Base-by-base conservation (phyloP, 176 grass and related monocot species). In the Saccharum officinarum region DNA sequence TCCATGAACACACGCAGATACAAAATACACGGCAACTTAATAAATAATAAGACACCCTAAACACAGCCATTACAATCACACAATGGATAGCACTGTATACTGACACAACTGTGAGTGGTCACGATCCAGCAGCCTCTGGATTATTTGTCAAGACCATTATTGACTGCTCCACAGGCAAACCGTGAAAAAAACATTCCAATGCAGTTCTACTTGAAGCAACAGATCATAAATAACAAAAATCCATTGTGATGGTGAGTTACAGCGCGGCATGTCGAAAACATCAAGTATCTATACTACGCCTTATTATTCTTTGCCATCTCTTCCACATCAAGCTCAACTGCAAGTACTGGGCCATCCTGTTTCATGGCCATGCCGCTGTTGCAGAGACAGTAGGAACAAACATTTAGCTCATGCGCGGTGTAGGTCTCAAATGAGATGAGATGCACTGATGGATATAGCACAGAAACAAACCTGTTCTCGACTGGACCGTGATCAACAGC, bases 301-400 rank as follows among this genome's bases (percentile, higher is more conserved):
- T 99, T 96, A 52, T 84, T 87, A 50, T 81, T 92, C 84, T 96
- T 99, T 38, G 76, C 91, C 93, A 99, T 96, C 78, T 96, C 92
- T 73, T 96, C 92, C 45, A 99, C 93, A 46, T 99, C 93, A 40
- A 99, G 88, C 91, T 99, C 97, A 10, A 96, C 92, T 42, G 93
- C 92, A 75, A 99, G 75, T 78, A 96, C 84, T 23, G 92, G 83
- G 77, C 75, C 87, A 71, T 99, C 97, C 79, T 91, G 88, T 45
- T 62, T 86, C 88, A 94, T 92, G 61, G 93, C 91, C 69, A 82
- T 30, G 49, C 22, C 42, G 69, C 97, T 94, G 88, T 86, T 41
- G 17, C 50, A 90, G 15, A 81, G 72, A 67, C 42, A 73, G 28
- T 26, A 77, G 34, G 38, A 84, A 4, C 33, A 86, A 22, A 42